Evolutionary conservation across 2,329 filamentous ascomycete genomes (phyloP).

Genomic region (Teratosphaeria gauchensis): DNA sequence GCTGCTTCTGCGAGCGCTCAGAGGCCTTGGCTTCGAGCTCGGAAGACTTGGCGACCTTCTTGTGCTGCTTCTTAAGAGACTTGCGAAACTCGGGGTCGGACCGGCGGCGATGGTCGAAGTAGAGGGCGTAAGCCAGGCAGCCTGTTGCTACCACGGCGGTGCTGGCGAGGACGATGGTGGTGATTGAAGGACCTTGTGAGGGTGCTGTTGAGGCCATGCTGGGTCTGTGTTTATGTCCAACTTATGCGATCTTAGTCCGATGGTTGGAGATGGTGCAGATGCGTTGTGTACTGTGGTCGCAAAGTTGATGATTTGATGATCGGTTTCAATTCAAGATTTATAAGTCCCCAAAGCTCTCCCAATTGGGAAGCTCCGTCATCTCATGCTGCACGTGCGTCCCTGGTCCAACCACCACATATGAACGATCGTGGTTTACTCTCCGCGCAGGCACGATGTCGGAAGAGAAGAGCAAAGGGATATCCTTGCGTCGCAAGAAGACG

Average conservation of each 20-base stretch:
- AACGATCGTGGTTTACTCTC: neutral
- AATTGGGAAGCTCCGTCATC: neutral
- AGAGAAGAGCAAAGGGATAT: slow-evolving; percentile 45
- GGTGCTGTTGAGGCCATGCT: slow-evolving; percentile 27
- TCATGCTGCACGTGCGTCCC: neutral
- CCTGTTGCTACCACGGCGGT: slow-evolving; percentile 50
- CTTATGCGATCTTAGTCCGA: neutral
- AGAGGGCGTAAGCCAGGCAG: slow-evolving; percentile 54
- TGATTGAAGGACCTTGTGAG: slow-evolving; percentile 39
- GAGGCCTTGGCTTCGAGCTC: slow-evolving; percentile 63
- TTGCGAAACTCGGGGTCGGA: slow-evolving; percentile 55
- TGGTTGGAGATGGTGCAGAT: neutral
- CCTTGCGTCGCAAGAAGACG: slow-evolving; percentile 52
- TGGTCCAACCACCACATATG: neutral
- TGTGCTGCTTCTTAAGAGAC: slow-evolving; percentile 62
- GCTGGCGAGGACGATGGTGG: slow-evolving; percentile 47
- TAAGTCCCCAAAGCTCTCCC: neutral
- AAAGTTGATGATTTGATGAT: neutral
- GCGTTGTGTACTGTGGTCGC: neutral
- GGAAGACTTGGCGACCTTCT: slow-evolving; percentile 58
- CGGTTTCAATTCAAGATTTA: neutral
- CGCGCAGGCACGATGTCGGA: slow-evolving; percentile 33
- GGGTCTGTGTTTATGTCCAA: neutral
- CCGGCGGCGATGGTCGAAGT: slow-evolving; percentile 57
- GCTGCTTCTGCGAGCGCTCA: slow-evolving; percentile 57